A percentile compares a stretch with the other conserved stretches of the same genome.
Conservation (phyloP, 768 basidiomycete genomes). For the Favolaschia claudopus region DNA sequence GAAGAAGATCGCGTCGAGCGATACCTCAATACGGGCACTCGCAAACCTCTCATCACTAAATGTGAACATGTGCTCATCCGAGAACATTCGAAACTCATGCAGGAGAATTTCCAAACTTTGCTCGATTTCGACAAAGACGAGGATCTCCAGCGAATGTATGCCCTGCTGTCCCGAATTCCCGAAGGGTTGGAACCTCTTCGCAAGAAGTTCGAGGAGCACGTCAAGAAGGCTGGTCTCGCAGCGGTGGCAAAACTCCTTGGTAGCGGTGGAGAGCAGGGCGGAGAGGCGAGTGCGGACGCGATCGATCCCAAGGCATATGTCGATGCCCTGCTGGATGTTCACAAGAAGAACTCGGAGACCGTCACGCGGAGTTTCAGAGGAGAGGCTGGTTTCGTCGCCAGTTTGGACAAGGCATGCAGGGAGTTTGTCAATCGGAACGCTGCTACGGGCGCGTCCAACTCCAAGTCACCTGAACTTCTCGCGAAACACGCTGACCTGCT, state of each 20-base stretch:
- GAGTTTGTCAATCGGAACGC: conserved; percentile 95
- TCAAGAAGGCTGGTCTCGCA: conserved; percentile 86
- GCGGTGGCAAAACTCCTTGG: conserved; percentile 81
- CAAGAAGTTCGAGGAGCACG: conserved; percentile 94
- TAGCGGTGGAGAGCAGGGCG: conserved; percentile 48
- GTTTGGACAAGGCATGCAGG: conserved; percentile 92
- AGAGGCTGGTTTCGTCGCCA: conserved; percentile 92
- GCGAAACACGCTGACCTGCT: conserved; percentile 92
- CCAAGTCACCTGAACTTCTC: conserved; percentile 90
- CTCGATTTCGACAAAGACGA: conserved; percentile 95
- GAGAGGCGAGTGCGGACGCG: conserved; percentile 53
- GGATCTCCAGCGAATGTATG: conserved; percentile 95
- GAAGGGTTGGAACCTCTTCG: conserved; percentile 91
- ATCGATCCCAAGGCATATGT: conserved; percentile 95
- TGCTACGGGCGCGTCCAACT: conserved; percentile 84
- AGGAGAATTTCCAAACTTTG: conserved; percentile 90
- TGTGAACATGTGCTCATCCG: conserved; percentile 95
- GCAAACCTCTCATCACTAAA: conserved; percentile 78
- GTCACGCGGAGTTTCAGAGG: conserved; percentile 90
- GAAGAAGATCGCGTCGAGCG: conserved; percentile 96
- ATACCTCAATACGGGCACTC: conserved; percentile 89
- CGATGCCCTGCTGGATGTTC: conserved; percentile 89
- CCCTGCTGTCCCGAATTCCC: conserved; percentile 87
- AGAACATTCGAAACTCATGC: conserved; percentile 84
- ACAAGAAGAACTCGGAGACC: conserved; percentile 90